phyloP scores from a whole-genome alignment of 169 alveolate species.

The Cryptosporidium bovis region DNA sequence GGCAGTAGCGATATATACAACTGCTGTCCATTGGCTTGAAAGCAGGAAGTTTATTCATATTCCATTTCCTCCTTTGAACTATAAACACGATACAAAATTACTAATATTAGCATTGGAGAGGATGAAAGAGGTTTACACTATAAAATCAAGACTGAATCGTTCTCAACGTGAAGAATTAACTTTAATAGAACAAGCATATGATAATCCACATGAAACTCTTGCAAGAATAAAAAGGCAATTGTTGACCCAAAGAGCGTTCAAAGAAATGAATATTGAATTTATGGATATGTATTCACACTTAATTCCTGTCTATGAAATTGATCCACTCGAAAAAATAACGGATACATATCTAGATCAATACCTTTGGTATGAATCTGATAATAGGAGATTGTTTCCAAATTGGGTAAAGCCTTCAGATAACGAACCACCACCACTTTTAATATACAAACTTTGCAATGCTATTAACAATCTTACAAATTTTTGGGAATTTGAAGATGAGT shows the following conservation, averaged over 20 bases:
- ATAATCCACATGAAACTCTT: conserved; percentile 99
- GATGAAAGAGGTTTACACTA: conserved; percentile 97
- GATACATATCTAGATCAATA: conserved; percentile 99
- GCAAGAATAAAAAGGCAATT: conserved; percentile 98
- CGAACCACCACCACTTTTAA: conserved; percentile 99
- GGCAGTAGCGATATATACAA: conserved; percentile 99
- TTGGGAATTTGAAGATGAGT: conserved; percentile 96
- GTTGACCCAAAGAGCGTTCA: conserved; percentile 98
- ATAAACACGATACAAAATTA: conserved; percentile 99
- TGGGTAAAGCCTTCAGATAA: conserved; percentile 99
- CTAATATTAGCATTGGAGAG: conserved; percentile 98
- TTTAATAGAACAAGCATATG: conserved; percentile 99
- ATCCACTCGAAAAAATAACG: conserved; percentile 99
- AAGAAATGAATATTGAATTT: conserved; percentile 98
- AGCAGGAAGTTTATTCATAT: conserved; percentile 97
- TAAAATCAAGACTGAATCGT: conserved; percentile 96
- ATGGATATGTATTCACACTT: conserved; percentile 98
- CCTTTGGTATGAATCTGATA: conserved; percentile 99
- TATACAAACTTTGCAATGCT: conserved; percentile 99
- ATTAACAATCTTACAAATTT: conserved; percentile 97
- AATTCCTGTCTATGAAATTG: conserved; percentile 99
- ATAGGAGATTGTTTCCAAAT: conserved; percentile 97
- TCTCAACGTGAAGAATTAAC: conserved; percentile 99
- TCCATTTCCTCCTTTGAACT: conserved; percentile 99
- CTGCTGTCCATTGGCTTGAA: conserved; percentile 99